A percentile compares a stretch with the other conserved stretches of the same genome.
Evolutionary conservation across 148 eudicot genomes (phyloP).

Genomic region (Rhododendron ovatum): DNA sequence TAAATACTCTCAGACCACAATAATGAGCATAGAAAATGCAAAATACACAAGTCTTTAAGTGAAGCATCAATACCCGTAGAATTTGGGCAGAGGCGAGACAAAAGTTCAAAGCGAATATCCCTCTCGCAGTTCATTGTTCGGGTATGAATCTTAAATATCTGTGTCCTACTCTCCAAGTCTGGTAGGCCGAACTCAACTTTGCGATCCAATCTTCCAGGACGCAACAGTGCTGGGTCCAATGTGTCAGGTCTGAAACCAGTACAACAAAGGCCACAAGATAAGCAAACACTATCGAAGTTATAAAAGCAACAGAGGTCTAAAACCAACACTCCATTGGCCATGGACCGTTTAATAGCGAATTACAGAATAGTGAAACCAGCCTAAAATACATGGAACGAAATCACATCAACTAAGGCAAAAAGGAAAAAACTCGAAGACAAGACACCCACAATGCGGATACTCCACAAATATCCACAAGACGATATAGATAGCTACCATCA

Average conservation of each 20-base stretch:
- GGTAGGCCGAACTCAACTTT: slow-evolving; percentile 96
- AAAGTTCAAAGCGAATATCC: slow-evolving; percentile 87
- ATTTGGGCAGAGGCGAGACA: slow-evolving; percentile 96
- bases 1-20: neutral
- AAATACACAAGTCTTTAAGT: neutral
- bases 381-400: neutral
- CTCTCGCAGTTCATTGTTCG: slow-evolving; percentile 95
- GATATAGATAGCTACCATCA: neutral
- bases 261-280: neutral
- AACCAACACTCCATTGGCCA: neutral
- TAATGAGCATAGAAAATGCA: neutral
- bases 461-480: neutral
- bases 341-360: neutral
- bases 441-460: neutral
- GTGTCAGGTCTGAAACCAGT: slow-evolving; percentile 64
- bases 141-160: slow-evolving; percentile 87
- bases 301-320: neutral
- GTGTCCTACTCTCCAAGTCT: slow-evolving; percentile 85
- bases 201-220: slow-evolving; percentile 89
- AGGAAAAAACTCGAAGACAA: neutral
- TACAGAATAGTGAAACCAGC: neutral
- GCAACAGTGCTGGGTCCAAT: slow-evolving; percentile 80
- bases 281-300: neutral
- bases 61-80: slow-evolving; percentile 52
- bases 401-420: neutral